Conservation (phyloP, 768 basidiomycete species). For the Mycena belliarum region DNA sequence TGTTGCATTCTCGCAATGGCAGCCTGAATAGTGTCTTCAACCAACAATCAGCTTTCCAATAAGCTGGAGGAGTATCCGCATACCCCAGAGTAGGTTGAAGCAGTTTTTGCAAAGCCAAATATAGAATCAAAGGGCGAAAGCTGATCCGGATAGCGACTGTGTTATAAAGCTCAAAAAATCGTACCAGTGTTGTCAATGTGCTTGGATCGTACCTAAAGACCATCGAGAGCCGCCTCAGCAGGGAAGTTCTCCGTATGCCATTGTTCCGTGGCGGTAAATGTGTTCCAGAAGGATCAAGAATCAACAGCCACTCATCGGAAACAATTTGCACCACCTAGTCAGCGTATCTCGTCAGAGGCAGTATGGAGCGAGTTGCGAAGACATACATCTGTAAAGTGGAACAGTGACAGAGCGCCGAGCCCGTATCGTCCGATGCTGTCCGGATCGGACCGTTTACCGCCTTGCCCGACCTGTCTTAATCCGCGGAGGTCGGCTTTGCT, state of each 20-base stretch:
- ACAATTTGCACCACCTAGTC: slow-evolving; percentile 28
- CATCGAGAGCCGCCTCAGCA: slow-evolving; percentile 1
- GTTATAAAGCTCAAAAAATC: background rate
- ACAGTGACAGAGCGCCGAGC: slow-evolving; percentile 30
- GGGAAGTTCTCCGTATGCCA: slow-evolving; percentile 14
- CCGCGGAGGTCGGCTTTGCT: slow-evolving; percentile 28
- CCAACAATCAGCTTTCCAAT: too few species aligned
- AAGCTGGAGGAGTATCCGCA: too few species aligned
- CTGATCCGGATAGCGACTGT: slow-evolving; percentile 19
- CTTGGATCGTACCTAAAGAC: slow-evolving; percentile 3
- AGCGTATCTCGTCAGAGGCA: background rate
- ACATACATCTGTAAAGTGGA: slow-evolving; percentile 32
- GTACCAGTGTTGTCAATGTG: background rate
- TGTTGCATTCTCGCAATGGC: slow-evolving; percentile 13
- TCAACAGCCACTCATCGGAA: slow-evolving; percentile 22
- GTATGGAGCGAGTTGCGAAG: background rate
- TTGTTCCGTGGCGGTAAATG: slow-evolving; percentile 23
- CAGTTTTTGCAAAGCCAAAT: slow-evolving; percentile 17
- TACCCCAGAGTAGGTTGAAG: slow-evolving; percentile 10
- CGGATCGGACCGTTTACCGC: slow-evolving; percentile 26
- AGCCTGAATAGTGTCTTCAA: slow-evolving; percentile 27
- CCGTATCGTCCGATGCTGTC: slow-evolving; percentile 33
- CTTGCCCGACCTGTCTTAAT: slow-evolving; percentile 28
- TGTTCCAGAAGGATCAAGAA: slow-evolving; percentile 29
- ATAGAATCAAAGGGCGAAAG: slow-evolving; percentile 15